A percentile compares a stretch with the other conserved stretches of the same genome.
phyloP scores from a whole-genome alignment of 345 rosid species.

The Combretum micranthum region DNA sequence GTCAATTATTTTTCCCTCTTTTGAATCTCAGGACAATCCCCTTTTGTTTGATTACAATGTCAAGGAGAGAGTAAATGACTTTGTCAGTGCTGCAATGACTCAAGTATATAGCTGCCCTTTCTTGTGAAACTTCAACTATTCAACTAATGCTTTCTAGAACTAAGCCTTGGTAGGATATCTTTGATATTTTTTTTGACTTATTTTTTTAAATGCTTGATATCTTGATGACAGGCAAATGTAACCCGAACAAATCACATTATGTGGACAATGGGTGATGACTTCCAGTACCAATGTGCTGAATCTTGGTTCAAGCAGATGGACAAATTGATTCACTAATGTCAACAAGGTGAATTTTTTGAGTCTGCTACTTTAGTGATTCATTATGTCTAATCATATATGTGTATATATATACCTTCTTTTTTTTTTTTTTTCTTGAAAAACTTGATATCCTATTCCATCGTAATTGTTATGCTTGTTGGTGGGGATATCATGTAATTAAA shows the following conservation, averaged over 20 bases:
- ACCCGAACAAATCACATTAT: slow-evolving; percentile 71
- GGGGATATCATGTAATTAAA: too few relatives aligned
- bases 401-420: too few relatives aligned
- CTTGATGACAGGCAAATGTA: slow-evolving; percentile 51
- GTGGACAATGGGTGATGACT: slow-evolving; percentile 99
- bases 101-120: slow-evolving; percentile 35
- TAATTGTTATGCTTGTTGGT: too few relatives aligned
- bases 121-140: not conserved
- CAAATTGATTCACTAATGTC: slow-evolving; percentile 74
- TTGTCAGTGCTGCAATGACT: slow-evolving; percentile 52
- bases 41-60: slow-evolving; percentile 54
- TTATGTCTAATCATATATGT: not conserved
- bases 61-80: slow-evolving; percentile 44
- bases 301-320: slow-evolving; percentile 96
- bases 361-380: not conserved
- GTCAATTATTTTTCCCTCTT: not conserved
- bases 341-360: slow-evolving; percentile 51
- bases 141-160: too few relatives aligned
- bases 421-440: too few relatives aligned
- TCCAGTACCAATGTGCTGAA: slow-evolving; percentile 85
- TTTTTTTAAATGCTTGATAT: not conserved
- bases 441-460: too few relatives aligned
- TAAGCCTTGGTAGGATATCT: too few relatives aligned
- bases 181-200: too few relatives aligned
- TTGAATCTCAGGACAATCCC: slow-evolving; percentile 50